phyloP scores from a whole-genome alignment of 1,284 basidiomycete genomes.

The Ceratorhiza oryzae-sativae region DNA sequence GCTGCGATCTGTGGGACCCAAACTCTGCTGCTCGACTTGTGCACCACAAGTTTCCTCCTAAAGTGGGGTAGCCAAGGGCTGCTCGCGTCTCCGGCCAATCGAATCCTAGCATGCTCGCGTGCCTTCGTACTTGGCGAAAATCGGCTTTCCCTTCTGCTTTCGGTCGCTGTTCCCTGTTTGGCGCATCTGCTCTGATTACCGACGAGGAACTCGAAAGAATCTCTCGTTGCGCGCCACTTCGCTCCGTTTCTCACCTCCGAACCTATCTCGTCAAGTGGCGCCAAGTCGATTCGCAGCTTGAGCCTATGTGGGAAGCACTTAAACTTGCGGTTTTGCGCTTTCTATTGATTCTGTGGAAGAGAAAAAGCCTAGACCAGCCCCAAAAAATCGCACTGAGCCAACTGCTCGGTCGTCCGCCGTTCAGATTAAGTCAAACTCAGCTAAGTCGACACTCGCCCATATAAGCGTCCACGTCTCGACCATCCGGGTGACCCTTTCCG shows the following conservation, averaged over 20 bases:
- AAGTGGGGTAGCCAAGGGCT: background rate
- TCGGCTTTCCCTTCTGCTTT: background rate
- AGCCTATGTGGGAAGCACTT: background rate
- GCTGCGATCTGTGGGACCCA: conserved; percentile 1
- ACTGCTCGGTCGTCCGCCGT: too few species aligned
- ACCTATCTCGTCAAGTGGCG: conserved; percentile 7
- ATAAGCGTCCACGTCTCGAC: background rate
- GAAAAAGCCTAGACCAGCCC: too few species aligned
- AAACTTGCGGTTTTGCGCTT: background rate
- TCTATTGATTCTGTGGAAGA: background rate
- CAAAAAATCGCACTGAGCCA: too few species aligned
- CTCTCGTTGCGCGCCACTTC: conserved; percentile 1
- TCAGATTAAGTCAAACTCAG: too few species aligned
- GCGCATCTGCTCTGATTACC: background rate
- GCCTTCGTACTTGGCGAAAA: background rate
- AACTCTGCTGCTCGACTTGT: background rate
- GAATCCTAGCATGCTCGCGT: background rate
- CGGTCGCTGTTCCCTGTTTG: background rate
- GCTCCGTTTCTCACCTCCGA: background rate
- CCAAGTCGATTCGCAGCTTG: background rate
- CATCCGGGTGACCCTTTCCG: background rate
- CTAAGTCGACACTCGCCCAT: background rate
- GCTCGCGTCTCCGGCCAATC: background rate
- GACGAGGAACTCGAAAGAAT: conserved; percentile 8
- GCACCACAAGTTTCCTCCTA: background rate